Percentiles rank a stretch among this genome's conserved stretches.
Conservation (phyloP, 2,329 filamentous ascomycete species). For the Myriosclerotinia duriaeana region DNA sequence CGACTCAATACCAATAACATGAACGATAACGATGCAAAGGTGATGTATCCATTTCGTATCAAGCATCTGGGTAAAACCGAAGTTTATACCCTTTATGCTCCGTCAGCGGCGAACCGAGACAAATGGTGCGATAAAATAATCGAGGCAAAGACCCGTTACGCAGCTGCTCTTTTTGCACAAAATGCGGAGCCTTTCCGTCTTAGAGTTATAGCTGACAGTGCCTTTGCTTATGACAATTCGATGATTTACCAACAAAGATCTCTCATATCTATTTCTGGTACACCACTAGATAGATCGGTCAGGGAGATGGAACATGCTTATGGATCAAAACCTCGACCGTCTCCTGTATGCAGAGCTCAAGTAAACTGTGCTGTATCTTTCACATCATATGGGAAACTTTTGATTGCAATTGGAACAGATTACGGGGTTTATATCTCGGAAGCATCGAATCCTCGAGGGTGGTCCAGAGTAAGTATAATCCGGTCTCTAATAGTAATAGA, state of each 20-base stretch:
- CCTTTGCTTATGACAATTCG: conserved; percentile 72
- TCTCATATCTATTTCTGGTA: conserved; percentile 81
- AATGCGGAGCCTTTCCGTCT: conserved; percentile 95
- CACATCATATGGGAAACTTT: conserved; percentile 75
- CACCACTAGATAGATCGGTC: conserved; percentile 87
- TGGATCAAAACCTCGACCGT: conserved; percentile 66
- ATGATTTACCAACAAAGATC: conserved; percentile 53
- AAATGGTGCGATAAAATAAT: conserved; percentile 95
- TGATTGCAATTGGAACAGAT: conserved; percentile 94
- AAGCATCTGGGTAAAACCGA: conserved; percentile 90
- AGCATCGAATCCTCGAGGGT: conserved; percentile 83
- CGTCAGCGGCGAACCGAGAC: conserved; percentile 68
- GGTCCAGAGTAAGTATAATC: conserved; percentile 70
- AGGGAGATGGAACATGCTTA: conserved; percentile 81
- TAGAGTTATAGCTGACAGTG: conserved; percentile 86
- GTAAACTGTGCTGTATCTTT: conserved; percentile 96
- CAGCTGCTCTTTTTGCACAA: conserved; percentile 81
- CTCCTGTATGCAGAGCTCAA: conserved; percentile 76
- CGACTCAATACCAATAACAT: conserved; percentile 48
- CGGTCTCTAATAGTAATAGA: background rate
- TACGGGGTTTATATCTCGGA: conserved; percentile 91
- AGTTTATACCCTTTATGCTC: conserved; percentile 86
- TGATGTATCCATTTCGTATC: conserved; percentile 88
- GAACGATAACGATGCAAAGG: conserved; percentile 46
- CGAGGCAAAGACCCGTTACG: conserved; percentile 91